Conservation (phyloP, 257 asterid genomes). For the Solanum appendiculatum region DNA sequence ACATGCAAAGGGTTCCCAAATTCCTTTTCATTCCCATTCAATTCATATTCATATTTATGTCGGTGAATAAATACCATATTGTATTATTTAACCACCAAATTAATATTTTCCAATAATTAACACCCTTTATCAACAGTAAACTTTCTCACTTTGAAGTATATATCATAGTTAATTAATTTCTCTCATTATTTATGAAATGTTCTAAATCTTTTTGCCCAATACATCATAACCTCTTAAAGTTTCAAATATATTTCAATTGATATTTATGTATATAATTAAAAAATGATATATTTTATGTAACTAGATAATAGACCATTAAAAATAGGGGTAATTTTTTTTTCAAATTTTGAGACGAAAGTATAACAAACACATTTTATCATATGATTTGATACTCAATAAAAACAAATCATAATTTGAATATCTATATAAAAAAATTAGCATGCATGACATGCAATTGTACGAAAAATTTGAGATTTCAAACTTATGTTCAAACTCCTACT, state of each 20-base stretch:
- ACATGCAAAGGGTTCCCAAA: neutral
- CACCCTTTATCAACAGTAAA: neutral
- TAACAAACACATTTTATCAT: no score
- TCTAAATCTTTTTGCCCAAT: neutral
- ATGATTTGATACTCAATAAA: neutral
- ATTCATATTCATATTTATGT: neutral
- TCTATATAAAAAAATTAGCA: no score
- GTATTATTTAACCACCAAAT: neutral
- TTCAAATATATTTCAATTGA: no score
- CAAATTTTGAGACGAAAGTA: no score
- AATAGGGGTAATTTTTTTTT: no score
- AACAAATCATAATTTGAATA: neutral
- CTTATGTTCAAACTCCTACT: no score
- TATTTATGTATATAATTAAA: no score
- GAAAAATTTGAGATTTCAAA: no score
- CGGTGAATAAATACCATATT: neutral
- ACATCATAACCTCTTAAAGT: neutral
- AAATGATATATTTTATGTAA: no score
- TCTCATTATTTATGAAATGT: neutral
- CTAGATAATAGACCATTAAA: accelerated
- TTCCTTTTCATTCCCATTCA: neutral
- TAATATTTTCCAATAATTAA: neutral
- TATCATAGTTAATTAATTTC: neutral
- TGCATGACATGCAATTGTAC: no score
- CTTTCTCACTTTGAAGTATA: no score